Base-by-base conservation (phyloP, 345 rosid genomes). In the Salix purpurea region DNA sequence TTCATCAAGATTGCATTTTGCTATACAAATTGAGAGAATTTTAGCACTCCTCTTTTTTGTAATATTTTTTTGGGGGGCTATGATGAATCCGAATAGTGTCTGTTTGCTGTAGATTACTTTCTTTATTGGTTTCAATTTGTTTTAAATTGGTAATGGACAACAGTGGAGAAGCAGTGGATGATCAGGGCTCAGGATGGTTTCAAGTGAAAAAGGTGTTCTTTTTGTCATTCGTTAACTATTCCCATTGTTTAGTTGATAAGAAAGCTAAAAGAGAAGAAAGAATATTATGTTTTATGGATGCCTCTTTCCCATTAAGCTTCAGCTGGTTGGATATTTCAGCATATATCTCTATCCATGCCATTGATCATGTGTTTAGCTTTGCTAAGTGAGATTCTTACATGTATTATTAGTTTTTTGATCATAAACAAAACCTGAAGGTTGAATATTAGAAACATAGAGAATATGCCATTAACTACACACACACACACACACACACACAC, bases 171-270 rank as follows among this genome's bases (percentile, higher is more conserved):
- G 78, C 80, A 23, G 81, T 73, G 11, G 91, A 90, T 76, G 94
- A 90, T 90, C 90, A 88, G 64, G 84, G 90, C 78, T 86, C 91
- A 2, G 91, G 94, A 75, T 90, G 94, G 94, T 67, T 86, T 79
- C 78, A 87, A 87, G 91, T 90, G 67, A 90, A 87, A 84, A 90
- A 88, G 94, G 94, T 88, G 65, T 67, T 28, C 2, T 28, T n/a
- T 77, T 67, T 66, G 50, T 46, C 50, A 14, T 46, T 46, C 16
- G 8, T 58, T 58, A 58, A 40, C 18, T 76, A 15, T 42, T 77
- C 54, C 37, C 15, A 72, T 56, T 28, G 21, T 44, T 30, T 76
- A 14, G 68, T 62, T 46, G 50, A 46, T 46, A 14, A 46, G 50
- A 6, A 46, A 46, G 50, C 50, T 4, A 12, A 14, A 46, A 46